A percentile compares a stretch with the other conserved stretches of the same genome.
Conservation (phyloP, 305 asterid genomes). For the Plantago coronopus region DNA sequence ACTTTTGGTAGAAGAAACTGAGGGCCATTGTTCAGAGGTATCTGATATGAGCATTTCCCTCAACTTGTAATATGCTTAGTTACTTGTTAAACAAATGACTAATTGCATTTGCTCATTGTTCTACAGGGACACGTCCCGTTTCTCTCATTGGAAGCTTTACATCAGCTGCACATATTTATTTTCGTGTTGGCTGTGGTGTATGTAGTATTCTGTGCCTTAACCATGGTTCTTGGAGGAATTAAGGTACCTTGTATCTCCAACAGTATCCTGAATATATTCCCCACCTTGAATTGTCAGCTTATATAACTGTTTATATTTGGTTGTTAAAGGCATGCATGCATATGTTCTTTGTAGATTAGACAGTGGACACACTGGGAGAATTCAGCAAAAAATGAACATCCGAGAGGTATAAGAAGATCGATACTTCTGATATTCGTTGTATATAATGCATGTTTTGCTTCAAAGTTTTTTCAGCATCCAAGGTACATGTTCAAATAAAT, state of each 20-base stretch:
- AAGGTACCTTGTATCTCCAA: slow-evolving; percentile 44
- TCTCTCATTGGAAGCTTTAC: slow-evolving; percentile 74
- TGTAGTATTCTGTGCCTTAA: slow-evolving; percentile 63
- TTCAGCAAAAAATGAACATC: slow-evolving; percentile 35
- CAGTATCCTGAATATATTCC: background rate
- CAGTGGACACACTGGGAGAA: slow-evolving; percentile 85
- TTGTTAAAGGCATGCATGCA: background rate
- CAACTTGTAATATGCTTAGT: no score
- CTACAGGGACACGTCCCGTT: slow-evolving; percentile 62
- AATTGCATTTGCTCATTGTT: background rate
- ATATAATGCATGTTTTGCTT: background rate
- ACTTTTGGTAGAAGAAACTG: slow-evolving; percentile 41
- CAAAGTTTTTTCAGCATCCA: background rate
- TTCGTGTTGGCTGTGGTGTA: slow-evolving; percentile 85
- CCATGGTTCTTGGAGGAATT: slow-evolving; percentile 70
- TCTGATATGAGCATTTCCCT: no score
- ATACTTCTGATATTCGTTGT: background rate
- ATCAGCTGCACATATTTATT: slow-evolving; percentile 86
- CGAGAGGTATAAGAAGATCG: slow-evolving; percentile 32
- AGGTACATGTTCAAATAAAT: no score
- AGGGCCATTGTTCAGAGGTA: slow-evolving; percentile 44
- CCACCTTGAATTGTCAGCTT: background rate
- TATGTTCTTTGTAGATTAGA: slow-evolving; percentile 32
- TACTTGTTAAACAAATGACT: no score
- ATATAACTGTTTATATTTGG: background rate